Evolutionary conservation across 768 basidiomycete species (phyloP), one percentile per base, ranked within the genome.

Genomic region (Boletus reticulatus): DNA sequence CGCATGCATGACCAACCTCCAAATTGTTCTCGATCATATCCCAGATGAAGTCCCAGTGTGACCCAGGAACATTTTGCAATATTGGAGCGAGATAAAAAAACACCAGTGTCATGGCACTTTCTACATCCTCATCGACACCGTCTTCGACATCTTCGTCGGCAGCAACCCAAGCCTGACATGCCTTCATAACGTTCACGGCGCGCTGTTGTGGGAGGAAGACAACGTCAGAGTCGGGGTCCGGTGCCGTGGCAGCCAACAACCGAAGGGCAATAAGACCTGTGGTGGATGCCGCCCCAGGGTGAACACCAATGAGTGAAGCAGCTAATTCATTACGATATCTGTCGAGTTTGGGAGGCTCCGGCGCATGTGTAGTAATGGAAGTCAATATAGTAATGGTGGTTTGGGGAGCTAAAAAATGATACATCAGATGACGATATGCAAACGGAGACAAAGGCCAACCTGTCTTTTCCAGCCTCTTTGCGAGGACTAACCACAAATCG

Each of bases 21-120:
- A 98, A 76, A 63, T 90, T 92, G 55, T 79, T 89, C 70, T 96
- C 94, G 13, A 96, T 66, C 16, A 98, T 71, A 66, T 98, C 94
- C 68, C 92, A 95, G 6, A 94, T 84, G 34, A 94, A 81, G 47
- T 92, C 89, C 97, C 97, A 99, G 70, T 98, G 97, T 1, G 80
- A 75, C 0, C 96, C 97, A 14, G 84, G 76, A 2, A 96, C 78
- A 65, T 84, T 89, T 71, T 98, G 94, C 56, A 98, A 72, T 51
- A 98, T 88, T 3, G 95, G 94, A 2, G 85, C 91, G 2, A 98
- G 76, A 53, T 88, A 78, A 43, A 79, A 72, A 66, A 92, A 91
- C 4, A 97, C 68, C 57, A 84, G 69, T 8, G 89, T 84, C 76
- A 96, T 84, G 50, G 79, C 82, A 55, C 83, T 84, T 67, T 97